A percentile compares a stretch with the other conserved stretches of the same genome.
phyloP scores from a whole-genome alignment of 345 rosid species.

The Sisymbrium irio region DNA sequence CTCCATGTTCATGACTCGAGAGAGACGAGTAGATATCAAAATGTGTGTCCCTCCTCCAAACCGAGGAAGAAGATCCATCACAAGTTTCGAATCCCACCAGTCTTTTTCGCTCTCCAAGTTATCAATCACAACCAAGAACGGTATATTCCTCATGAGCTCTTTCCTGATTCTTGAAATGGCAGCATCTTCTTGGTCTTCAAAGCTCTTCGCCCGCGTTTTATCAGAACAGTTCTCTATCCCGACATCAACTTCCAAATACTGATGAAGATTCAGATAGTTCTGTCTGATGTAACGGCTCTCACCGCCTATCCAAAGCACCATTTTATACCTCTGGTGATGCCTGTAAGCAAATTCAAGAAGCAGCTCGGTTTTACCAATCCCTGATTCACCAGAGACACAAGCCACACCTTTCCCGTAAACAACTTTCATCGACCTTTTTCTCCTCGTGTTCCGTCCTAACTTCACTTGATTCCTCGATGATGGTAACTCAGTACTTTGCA shows the following conservation, averaged over 20 bases:
- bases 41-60: slow-evolving; percentile 94
- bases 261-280: slow-evolving; percentile 80
- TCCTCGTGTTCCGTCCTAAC: slow-evolving; percentile 47
- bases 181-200: slow-evolving; percentile 91
- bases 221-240: slow-evolving; percentile 62
- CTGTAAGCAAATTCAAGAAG: slow-evolving; percentile 87
- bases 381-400: slow-evolving; percentile 80
- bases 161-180: slow-evolving; percentile 71
- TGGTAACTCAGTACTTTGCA: slow-evolving; percentile 51
- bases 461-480: slow-evolving; percentile 41
- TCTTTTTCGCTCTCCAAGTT: slow-evolving; percentile 93
- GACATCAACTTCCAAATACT: slow-evolving; percentile 74
- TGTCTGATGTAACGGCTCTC: slow-evolving; percentile 83
- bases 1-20: slow-evolving; percentile 83
- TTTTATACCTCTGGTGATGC: slow-evolving; percentile 88
- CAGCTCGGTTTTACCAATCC: slow-evolving; percentile 96
- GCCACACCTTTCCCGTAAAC: slow-evolving; percentile 88
- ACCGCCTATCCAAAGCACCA: slow-evolving; percentile 95
- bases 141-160: slow-evolving; percentile 90
- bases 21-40: slow-evolving; percentile 69
- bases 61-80: slow-evolving; percentile 97
- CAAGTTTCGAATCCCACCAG: slow-evolving; percentile 92
- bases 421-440: slow-evolving; percentile 61
- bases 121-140: slow-evolving; percentile 82
- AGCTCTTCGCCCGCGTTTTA: slow-evolving; percentile 61